Base-by-base conservation (phyloP, 2,329 filamentous ascomycete species). In the Ophiostoma populinum region DNA sequence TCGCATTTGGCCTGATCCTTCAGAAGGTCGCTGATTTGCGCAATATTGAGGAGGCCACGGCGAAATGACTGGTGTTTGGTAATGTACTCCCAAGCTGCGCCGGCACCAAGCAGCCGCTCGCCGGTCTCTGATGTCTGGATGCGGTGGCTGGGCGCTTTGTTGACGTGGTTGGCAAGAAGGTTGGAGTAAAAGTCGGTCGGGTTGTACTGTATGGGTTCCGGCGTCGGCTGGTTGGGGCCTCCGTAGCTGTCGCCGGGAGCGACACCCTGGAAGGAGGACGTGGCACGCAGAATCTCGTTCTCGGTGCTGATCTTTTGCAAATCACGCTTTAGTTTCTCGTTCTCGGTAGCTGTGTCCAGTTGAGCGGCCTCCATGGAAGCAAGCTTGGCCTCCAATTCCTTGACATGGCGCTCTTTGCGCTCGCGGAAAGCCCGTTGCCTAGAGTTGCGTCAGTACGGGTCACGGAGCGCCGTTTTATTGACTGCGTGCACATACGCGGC, bases 361-460 rank as follows among this genome's bases (percentile, higher is more conserved):
- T 81, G 79, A 33, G 75, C 73, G 40, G 75, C 72, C 51, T 92
- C 79, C 21, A 94, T 71, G 32, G 63, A 66, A 33, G 71, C 76
- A 19, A 95, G 73, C 53, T 92, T 90, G 38, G 74, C 70, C 56
- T 95, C 86, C 17, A 95, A 75, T 41, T 95, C 85, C 53, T 86
- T 86, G 42, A 95, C 85, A 50, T 55, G 86, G 39, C 76, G 78
- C 54, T 95, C 87, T 56, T 95, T 95, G 46, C 87, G 78, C 56
- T 95, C 87, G 41, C 87, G 82, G 55, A 95, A 95, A 21, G 90
- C 87, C 47, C 87, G 78, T 65, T 95, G 90, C 32, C 87, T 94
- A 29, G 7, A 29, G 6, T 10, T 11, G 17, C 5, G 15, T 17
- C 11, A 35, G 21, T n/a, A n/a, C n/a, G n/a, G n/a, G n/a, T 27